Percentiles rank a stretch among this genome's conserved stretches.
These are phyloP conservation scores for Nannochloris sp. DNA, from an alignment of 139 green algal species.

Conservation along the genomic window DNA sequence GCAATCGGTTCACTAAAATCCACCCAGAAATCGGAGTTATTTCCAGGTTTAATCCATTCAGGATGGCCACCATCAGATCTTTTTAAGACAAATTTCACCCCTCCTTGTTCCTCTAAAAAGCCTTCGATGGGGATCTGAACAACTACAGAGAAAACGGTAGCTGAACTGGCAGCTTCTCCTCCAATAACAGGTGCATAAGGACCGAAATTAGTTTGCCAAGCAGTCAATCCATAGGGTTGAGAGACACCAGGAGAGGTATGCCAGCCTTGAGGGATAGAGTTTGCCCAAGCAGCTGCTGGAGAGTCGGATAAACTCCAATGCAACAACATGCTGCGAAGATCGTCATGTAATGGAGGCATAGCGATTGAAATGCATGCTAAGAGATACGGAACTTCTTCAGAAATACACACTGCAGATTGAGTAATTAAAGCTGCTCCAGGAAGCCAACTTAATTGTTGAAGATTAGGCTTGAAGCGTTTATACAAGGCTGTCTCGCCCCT, in stretches of 20 bases:
- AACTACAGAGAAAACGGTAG: slow-evolving; percentile 12
- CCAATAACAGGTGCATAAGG: slow-evolving; percentile 9
- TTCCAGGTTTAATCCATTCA: slow-evolving; percentile 27
- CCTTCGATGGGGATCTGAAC: slow-evolving; percentile 22
- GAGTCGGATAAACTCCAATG: slow-evolving; percentile 21
- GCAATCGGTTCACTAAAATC: slow-evolving; percentile 10
- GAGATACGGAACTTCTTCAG: neutral
- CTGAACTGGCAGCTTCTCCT: neutral
- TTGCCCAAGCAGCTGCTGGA: neutral
- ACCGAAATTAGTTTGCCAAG: slow-evolving; percentile 21
- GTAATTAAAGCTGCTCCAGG: neutral
- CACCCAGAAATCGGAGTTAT: slow-evolving; percentile 21
- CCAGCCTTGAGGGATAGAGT: slow-evolving; percentile 17
- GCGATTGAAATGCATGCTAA: neutral
- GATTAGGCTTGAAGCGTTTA: neutral
- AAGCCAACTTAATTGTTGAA: neutral
- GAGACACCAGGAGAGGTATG: slow-evolving; percentile 13
- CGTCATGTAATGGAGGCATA: neutral
- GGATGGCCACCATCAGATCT: slow-evolving; percentile 18
- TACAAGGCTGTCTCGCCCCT: neutral
- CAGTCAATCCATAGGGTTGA: slow-evolving; percentile 6
- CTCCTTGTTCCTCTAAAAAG: slow-evolving; percentile 6
- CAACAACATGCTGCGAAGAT: slow-evolving; percentile 22
- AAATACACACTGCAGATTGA: slow-evolving; percentile 7
- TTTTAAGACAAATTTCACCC: slow-evolving; percentile 29